Percentiles rank a stretch among this genome's conserved stretches.
These are phyloP conservation scores for Cyclotella atomus DNA, from an alignment of 108 stramenopile species.

Conservation along the genomic window DNA sequence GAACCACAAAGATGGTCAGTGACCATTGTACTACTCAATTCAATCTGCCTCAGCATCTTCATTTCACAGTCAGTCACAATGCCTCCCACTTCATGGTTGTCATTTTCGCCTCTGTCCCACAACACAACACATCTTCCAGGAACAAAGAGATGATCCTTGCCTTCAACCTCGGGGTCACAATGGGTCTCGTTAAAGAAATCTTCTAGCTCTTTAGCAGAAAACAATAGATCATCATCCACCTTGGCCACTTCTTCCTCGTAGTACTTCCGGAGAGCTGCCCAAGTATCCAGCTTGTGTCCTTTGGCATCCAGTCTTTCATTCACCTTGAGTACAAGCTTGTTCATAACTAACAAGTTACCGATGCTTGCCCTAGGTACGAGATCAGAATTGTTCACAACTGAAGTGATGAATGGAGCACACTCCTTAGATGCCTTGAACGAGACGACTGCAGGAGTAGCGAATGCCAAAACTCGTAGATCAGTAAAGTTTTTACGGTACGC, in stretches of 20 bases:
- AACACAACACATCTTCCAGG: constrained; percentile 50
- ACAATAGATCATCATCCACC: constrained; percentile 47
- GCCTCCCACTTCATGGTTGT: background rate
- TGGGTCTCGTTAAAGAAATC: constrained; percentile 15
- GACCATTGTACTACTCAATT: background rate
- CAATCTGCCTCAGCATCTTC: constrained; percentile 10
- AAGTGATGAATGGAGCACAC: constrained; percentile 54
- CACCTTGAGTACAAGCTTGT: constrained; percentile 39
- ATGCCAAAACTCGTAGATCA: constrained; percentile 49
- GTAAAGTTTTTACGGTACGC: constrained; percentile 8
- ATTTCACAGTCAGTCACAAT: constrained; percentile 3
- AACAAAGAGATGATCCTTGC: constrained; percentile 55
- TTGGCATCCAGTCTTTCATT: constrained; percentile 39
- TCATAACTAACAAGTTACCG: constrained; percentile 30
- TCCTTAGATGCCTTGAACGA: constrained; percentile 38
- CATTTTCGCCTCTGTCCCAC: constrained; percentile 49
- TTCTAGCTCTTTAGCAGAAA: constrained; percentile 25
- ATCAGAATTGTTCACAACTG: constrained; percentile 70
- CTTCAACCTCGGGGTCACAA: constrained; percentile 21
- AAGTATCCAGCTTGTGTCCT: constrained; percentile 31
- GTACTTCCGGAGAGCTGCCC: constrained; percentile 14
- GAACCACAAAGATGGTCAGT: background rate
- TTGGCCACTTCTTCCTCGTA: constrained; percentile 30
- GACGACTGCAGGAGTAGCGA: constrained; percentile 67
- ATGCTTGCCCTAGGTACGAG: constrained; percentile 53